A percentile compares a stretch with the other conserved stretches of the same genome.
These are phyloP conservation scores for Trichoderma sp. DNA, from an alignment of 2,329 filamentous ascomycete species.

Conservation along the genomic window DNA sequence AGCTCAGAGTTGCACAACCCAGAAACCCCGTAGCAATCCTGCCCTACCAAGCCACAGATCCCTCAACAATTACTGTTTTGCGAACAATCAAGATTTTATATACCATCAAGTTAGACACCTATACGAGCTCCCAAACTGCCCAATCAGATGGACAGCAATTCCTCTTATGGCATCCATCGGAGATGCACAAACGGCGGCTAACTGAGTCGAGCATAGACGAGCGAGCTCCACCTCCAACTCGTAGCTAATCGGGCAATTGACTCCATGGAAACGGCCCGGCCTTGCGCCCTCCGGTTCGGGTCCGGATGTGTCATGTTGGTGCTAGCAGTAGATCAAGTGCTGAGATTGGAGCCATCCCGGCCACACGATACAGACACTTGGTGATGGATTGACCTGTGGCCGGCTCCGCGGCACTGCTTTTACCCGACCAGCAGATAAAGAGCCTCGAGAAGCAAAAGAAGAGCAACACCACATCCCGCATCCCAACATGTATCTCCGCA, in stretches of 20 bases:
- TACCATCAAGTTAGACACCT: background rate
- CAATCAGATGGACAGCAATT: conserved; percentile 9
- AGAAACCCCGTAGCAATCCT: conserved; percentile 20
- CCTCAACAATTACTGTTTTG: background rate
- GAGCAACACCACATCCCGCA: background rate
- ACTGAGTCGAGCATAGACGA: conserved; percentile 14
- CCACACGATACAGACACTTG: background rate
- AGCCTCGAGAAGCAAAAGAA: background rate
- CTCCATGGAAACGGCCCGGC: background rate
- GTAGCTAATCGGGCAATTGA: background rate
- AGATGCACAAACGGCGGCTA: conserved; percentile 6
- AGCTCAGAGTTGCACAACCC: conserved; percentile 34
- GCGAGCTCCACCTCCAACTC: conserved; percentile 9
- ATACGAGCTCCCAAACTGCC: background rate
- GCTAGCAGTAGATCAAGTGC: background rate
- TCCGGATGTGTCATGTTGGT: background rate
- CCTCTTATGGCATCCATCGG: background rate
- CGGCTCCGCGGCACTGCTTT: background rate
- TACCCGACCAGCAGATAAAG: background rate
- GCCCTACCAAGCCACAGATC: background rate
- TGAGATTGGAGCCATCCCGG: background rate
- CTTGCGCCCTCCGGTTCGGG: background rate
- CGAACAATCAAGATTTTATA: background rate
- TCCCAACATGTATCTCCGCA: conserved; percentile 58
- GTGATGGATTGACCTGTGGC: background rate